Percentiles rank a stretch among this genome's conserved stretches.
phyloP scores from a whole-genome alignment of 371 early-diverging fungal genomes.

The Umbelopsis sp. region DNA sequence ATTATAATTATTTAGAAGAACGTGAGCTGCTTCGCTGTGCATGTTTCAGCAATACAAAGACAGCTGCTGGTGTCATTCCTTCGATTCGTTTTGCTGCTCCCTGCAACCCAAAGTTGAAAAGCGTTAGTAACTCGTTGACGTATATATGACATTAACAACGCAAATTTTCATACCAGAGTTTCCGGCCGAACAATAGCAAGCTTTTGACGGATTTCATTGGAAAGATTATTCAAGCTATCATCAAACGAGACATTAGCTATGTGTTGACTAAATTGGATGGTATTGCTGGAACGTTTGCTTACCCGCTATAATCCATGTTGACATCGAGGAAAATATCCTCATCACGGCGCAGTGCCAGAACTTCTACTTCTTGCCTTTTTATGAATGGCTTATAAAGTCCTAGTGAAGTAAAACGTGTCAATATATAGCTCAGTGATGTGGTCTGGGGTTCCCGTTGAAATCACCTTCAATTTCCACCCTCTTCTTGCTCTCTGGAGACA shows the following conservation, averaged over 20 bases:
- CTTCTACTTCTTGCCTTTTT: slow-evolving; percentile 66
- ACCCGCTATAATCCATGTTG: slow-evolving; percentile 69
- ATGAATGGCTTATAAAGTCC: slow-evolving; percentile 77
- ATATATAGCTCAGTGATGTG: background rate
- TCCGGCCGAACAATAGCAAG: slow-evolving; percentile 69
- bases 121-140: background rate
- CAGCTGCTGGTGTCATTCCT: slow-evolving; percentile 79
- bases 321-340: slow-evolving; percentile 66
- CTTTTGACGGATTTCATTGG: slow-evolving; percentile 75
- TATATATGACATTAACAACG: background rate
- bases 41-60: slow-evolving; percentile 72
- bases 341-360: slow-evolving; percentile 67
- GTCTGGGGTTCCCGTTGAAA: background rate
- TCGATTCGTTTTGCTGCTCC: slow-evolving; percentile 87
- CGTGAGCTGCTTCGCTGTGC: slow-evolving; percentile 38
- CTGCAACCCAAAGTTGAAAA: slow-evolving; percentile 29
- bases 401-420: slow-evolving; percentile 17
- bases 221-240: slow-evolving; percentile 64
- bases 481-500: slow-evolving; percentile 45
- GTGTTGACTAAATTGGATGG: background rate
- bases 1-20: background rate
- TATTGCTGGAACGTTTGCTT: slow-evolving; percentile 22
- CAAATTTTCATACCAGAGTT: slow-evolving; percentile 58
- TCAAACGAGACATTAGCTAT: background rate
- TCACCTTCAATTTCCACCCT: slow-evolving; percentile 62